Evolutionary conservation across 2,329 filamentous ascomycete species (phyloP).

Genomic region (Hirsutella rhossiliensis): DNA sequence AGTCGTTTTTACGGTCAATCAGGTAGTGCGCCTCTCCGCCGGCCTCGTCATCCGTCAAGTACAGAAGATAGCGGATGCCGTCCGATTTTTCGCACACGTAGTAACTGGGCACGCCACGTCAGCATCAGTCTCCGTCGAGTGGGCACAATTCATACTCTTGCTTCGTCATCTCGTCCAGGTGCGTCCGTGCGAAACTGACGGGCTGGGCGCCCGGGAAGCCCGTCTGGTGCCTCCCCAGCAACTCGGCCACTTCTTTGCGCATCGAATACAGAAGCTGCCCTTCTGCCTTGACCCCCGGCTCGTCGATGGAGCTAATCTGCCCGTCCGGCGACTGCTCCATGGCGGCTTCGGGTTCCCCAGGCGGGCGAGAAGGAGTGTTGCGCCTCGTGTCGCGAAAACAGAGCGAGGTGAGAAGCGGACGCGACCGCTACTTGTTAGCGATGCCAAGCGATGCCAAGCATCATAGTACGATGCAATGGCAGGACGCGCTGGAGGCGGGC

Average conservation of each 20-base stretch:
- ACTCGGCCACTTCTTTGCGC: slow-evolving; percentile 58
- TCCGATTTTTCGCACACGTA: slow-evolving; percentile 98
- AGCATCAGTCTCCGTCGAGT: neutral
- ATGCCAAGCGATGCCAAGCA: neutral
- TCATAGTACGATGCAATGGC: neutral
- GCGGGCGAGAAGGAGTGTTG: neutral
- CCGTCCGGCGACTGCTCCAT: slow-evolving; percentile 19
- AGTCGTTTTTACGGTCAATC: slow-evolving; percentile 97
- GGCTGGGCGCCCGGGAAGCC: slow-evolving; percentile 87
- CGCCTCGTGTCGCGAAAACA: neutral
- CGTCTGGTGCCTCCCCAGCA: slow-evolving; percentile 57
- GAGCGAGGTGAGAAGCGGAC: neutral
- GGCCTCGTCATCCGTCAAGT: slow-evolving; percentile 57
- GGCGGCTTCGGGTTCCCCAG: too few relatives aligned
- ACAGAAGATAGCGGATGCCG: slow-evolving; percentile 89
- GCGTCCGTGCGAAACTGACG: slow-evolving; percentile 75
- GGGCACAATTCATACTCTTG: slow-evolving; percentile 47
- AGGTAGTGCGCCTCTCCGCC: slow-evolving; percentile 68
- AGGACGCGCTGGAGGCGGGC: neutral
- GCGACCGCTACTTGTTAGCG: neutral
- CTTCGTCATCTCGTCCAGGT: slow-evolving; percentile 68
- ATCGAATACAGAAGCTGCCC: slow-evolving; percentile 48
- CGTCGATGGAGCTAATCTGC: slow-evolving; percentile 38
- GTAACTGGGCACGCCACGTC: slow-evolving; percentile 43
- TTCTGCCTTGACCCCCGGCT: slow-evolving; percentile 54